Evolutionary conservation across 2,329 filamentous ascomycete genomes (phyloP), one percentile per base, ranked within the genome.

Genomic region (Aspergillus arachidicola): DNA sequence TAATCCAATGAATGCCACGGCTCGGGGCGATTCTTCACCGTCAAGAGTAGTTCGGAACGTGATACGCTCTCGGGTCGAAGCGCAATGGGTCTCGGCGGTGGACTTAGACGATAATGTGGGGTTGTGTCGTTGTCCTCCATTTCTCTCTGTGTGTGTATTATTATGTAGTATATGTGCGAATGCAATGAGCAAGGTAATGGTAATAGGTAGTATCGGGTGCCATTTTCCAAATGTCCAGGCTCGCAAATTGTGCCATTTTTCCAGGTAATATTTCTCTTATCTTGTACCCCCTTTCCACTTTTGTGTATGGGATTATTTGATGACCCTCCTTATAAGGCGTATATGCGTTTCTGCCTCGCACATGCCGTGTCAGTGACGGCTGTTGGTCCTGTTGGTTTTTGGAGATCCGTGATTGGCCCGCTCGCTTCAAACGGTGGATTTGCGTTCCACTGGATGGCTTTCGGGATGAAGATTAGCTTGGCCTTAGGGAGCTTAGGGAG

Each of bases 1-100:
- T 69, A 69, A 55, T 69, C 60, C n/a, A 69, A 64, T 2, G 62
- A 32, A 30, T 69, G 67, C 67, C 67, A 69, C 34, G 67, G 67
- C 21, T 67, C 64, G 4, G 67, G 63, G 6, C 48, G 48, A 38
- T 67, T 69, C 26, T 50, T 59, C 11, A 69, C 55, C 5, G 50
- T 63, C 6, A 69, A 50, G 11, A 58, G 26, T 1, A 62, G 58
- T 14, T 65, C 60, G 16, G 43, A 36, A 12, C 38, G 61, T 1
- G 67, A 43, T 53, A 69, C 61, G 26, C 21, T 57, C 11, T 69
- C 64, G 23, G 58, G 58, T 14, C 67, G 65, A 53, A 69, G 60
- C 38, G 65, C 67, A 43, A 69, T 59, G 6, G 64, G 62, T 16
- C 48, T 55, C 43, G 38, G 54, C 7, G 67, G 67, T 16, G 55